Evolutionary conservation across 176 grass and related monocot species (phyloP).

Genomic region (Alloteropsis semialata): DNA sequence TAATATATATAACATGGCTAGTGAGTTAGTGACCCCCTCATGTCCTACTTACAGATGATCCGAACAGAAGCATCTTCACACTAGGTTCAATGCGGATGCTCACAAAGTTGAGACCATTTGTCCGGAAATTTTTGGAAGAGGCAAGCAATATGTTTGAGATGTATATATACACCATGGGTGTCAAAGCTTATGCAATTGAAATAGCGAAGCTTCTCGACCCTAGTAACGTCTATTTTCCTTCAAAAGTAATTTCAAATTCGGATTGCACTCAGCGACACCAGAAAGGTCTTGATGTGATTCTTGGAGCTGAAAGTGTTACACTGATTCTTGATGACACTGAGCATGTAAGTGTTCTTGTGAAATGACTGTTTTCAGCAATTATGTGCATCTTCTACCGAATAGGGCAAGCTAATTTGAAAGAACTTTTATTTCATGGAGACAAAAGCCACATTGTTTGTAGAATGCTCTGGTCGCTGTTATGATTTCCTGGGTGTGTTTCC

Average conservation of each 20-base stretch:
- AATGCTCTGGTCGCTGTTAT: neutral
- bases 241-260: conserved; percentile 83
- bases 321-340: conserved; percentile 98
- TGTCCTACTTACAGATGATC: conserved; percentile 62
- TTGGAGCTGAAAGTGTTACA: conserved; percentile 72
- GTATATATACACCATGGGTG: conserved; percentile 97
- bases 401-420: neutral
- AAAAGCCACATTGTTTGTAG: neutral
- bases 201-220: conserved; percentile 95
- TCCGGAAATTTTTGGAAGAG: conserved; percentile 73
- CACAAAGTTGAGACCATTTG: conserved; percentile 90
- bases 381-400: neutral
- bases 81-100: conserved; percentile 75
- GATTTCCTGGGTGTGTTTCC: neutral
- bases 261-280: conserved; percentile 82
- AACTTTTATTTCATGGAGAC: neutral
- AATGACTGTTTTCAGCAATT: conserved; percentile 1
- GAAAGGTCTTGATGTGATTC: conserved; percentile 95
- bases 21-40: too few species aligned
- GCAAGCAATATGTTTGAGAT: conserved; percentile 86
- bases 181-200: conserved; percentile 80
- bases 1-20: too few species aligned
- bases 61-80: conserved; percentile 58
- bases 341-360: conserved; percentile 48
- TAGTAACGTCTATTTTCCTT: conserved; percentile 70